These are phyloP conservation scores for Venturia aucupariae DNA, from an alignment of 2,329 filamentous ascomycete species.

Conservation along the genomic window DNA sequence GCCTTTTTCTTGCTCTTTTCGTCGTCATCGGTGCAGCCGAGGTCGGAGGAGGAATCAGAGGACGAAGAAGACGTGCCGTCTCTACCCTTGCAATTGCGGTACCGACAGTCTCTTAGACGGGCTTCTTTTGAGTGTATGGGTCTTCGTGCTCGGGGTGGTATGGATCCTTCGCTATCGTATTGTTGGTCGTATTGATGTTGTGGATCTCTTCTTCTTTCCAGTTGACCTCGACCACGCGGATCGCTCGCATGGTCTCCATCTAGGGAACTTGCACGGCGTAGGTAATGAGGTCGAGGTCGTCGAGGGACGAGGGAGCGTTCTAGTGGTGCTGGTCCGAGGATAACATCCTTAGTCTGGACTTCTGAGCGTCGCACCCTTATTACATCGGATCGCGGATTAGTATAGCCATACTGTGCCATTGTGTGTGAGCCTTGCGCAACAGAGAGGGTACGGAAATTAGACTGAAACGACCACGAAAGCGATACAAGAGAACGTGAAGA, in stretches of 20 bases:
- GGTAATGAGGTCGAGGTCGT: not conserved
- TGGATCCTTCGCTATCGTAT: constrained; percentile 4
- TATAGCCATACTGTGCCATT: not conserved
- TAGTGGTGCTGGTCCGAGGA: not conserved
- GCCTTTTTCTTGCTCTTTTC: constrained; percentile 11
- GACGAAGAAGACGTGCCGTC: constrained; percentile 2
- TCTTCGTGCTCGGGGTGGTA: constrained; percentile 4
- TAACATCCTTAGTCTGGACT: constrained; percentile 3
- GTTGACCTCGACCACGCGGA: not conserved
- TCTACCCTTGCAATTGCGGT: not conserved
- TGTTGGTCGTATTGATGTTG: not conserved
- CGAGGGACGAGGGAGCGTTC: not conserved
- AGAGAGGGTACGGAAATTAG: not conserved
- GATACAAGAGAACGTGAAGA: not conserved
- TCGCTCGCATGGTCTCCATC: not conserved
- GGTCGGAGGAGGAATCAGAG: constrained; percentile 4
- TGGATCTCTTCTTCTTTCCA: not conserved
- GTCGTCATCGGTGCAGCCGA: constrained; percentile 9
- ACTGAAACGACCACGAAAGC: not conserved
- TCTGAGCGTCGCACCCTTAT: constrained; percentile 4
- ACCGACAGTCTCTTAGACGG: not conserved
- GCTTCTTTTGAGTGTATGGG: not conserved
- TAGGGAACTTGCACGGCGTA: constrained; percentile 2
- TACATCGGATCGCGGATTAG: not conserved
- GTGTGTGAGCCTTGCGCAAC: not conserved